phyloP scores from a whole-genome alignment of 176 grass and related monocot genomes.

The Phoenix dactylifera region DNA sequence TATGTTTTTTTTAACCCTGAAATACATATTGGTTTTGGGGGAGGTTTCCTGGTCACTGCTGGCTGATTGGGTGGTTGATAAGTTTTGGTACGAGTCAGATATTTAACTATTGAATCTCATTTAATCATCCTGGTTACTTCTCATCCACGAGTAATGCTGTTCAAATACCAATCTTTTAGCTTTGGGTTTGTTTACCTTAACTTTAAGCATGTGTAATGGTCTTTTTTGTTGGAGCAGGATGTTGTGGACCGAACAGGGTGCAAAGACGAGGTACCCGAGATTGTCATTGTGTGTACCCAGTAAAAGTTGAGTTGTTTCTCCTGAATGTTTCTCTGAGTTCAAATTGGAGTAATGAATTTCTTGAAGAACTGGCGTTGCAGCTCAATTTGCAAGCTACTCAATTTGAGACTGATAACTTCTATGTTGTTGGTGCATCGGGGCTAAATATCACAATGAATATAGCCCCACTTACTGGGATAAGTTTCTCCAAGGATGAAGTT shows the following conservation, averaged over 20 bases:
- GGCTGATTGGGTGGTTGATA: too few relatives aligned
- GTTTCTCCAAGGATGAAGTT: conserved; percentile 62
- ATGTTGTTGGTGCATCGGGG: conserved; percentile 93
- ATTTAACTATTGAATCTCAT: too few relatives aligned
- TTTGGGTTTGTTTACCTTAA: too few relatives aligned
- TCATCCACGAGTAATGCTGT: too few relatives aligned
- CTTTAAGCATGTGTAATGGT: too few relatives aligned
- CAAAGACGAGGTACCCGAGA: conserved; percentile 42
- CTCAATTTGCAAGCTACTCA: conserved; percentile 50
- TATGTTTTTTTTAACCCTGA: too few relatives aligned
- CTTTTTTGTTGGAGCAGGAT: conserved; percentile 34
- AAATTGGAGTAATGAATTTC: conserved; percentile 84
- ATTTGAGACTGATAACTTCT: conserved; percentile 96
- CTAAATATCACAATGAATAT: conserved; percentile 99
- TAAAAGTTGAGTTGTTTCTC: conserved; percentile 88
- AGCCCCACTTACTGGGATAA: conserved; percentile 71
- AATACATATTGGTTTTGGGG: too few relatives aligned
- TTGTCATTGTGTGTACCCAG: conserved; percentile 86
- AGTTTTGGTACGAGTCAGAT: too few relatives aligned
- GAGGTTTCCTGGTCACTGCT: too few relatives aligned
- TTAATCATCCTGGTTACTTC: too few relatives aligned
- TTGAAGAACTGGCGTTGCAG: conserved; percentile 68
- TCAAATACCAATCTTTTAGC: too few relatives aligned
- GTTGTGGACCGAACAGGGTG: conserved; percentile 86
- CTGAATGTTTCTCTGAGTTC: conserved; percentile 84